phyloP scores from a whole-genome alignment of 768 basidiomycete genomes.

The Amanita phalloides region DNA sequence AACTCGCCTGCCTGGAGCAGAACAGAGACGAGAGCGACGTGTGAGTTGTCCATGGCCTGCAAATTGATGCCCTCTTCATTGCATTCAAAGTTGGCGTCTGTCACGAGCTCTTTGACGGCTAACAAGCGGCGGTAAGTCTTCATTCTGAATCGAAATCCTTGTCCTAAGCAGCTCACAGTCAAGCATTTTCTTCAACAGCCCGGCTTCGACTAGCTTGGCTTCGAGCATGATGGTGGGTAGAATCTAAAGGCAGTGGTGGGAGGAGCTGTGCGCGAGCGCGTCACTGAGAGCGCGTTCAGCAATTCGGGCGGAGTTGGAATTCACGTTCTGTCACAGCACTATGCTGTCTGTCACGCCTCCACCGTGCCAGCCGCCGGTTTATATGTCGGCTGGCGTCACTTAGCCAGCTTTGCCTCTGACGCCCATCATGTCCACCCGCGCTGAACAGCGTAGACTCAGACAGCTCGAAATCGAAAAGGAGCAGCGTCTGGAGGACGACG shows the following conservation, averaged over 20 bases:
- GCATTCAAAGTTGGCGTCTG: slow-evolving; percentile 97
- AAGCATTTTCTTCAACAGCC: slow-evolving; percentile 83
- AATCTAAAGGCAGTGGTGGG: slow-evolving; percentile 4
- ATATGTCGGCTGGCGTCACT: neutral
- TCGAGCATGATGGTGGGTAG: slow-evolving; percentile 57
- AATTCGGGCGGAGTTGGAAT: slow-evolving; percentile 23
- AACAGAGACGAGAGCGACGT: slow-evolving; percentile 93
- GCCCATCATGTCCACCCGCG: slow-evolving; percentile 17
- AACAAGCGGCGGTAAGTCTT: neutral
- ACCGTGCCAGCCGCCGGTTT: neutral
- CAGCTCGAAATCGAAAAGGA: slow-evolving; percentile 42
- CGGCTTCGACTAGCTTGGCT: slow-evolving; percentile 84
- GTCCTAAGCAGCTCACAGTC: slow-evolving; percentile 51
- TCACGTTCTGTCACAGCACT: slow-evolving; percentile 13
- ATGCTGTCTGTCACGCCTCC: slow-evolving; percentile 5
- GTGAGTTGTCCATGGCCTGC: slow-evolving; percentile 99
- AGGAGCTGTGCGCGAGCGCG: slow-evolving; percentile 17
- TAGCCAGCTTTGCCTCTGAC: neutral
- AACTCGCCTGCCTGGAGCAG: slow-evolving; percentile 74
- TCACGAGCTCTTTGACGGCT: slow-evolving; percentile 97
- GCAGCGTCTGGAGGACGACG: slow-evolving; percentile 40
- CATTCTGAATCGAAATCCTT: neutral
- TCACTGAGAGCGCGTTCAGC: neutral
- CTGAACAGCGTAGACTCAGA: slow-evolving; percentile 34
- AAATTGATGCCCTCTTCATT: slow-evolving; percentile 90